Evolutionary conservation across 768 basidiomycete genomes (phyloP).

Genomic region (Kwoniella sp.): DNA sequence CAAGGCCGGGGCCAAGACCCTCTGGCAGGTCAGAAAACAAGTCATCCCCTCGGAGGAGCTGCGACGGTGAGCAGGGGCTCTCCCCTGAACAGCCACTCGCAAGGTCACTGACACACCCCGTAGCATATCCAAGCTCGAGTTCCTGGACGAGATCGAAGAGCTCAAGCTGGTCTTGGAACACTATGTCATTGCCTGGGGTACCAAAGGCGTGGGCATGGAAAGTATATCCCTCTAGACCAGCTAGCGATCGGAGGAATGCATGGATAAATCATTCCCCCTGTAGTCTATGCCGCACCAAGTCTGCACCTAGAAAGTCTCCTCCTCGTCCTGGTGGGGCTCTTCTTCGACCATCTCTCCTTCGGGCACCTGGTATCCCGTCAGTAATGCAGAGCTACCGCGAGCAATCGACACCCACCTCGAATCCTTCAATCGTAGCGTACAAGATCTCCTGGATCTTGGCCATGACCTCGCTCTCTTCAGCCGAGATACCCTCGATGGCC

Average conservation of each 20-base stretch:
- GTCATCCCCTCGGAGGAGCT: slow-evolving; percentile 41
- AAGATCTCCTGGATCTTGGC: slow-evolving; percentile 83
- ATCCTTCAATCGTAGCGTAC: slow-evolving; percentile 83
- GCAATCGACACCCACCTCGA: slow-evolving; percentile 2
- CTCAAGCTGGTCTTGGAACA: slow-evolving; percentile 82
- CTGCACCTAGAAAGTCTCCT: slow-evolving; percentile 43
- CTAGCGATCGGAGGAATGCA: not conserved
- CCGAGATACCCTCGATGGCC: slow-evolving; percentile 60
- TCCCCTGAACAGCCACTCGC: not conserved
- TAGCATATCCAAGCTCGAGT: slow-evolving; percentile 75
- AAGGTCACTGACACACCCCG: not conserved
- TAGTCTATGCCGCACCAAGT: not conserved
- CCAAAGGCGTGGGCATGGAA: slow-evolving; percentile 25
- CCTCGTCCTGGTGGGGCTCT: slow-evolving; percentile 28
- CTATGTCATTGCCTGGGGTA: slow-evolving; percentile 81
- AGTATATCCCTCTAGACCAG: slow-evolving; percentile 4
- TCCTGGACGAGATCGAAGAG: slow-evolving; percentile 92
- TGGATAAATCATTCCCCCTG: no score
- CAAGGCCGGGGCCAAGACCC: slow-evolving; percentile 58
- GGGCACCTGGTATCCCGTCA: slow-evolving; percentile 8
- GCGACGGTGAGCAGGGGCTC: slow-evolving; percentile 42
- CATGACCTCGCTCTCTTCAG: slow-evolving; percentile 53
- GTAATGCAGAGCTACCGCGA: not conserved
- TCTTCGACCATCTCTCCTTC: slow-evolving; percentile 23
- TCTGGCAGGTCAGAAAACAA: slow-evolving; percentile 64